Evolutionary conservation across 23 red algal genomes (phyloP).

Genomic region (Pyropia yezoensis): DNA sequence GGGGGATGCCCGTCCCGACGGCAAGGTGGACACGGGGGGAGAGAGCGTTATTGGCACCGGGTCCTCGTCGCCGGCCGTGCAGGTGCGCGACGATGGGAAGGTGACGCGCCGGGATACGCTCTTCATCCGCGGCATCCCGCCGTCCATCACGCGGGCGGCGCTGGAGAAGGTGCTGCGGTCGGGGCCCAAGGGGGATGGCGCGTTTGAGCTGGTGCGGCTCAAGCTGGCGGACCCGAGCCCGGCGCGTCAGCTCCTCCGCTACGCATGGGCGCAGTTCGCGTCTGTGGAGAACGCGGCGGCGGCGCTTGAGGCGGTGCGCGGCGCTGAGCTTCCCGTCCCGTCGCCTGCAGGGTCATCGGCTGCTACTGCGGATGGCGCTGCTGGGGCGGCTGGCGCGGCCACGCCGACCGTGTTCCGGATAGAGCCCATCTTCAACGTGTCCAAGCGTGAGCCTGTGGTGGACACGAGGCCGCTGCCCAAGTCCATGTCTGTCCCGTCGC

Average conservation of each 20-base stretch:
- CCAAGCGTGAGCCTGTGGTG: background rate
- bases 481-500: constrained; percentile 8
- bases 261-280: constrained; percentile 41
- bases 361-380: background rate
- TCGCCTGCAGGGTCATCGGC: background rate
- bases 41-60: background rate
- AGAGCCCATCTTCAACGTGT: constrained; percentile 28
- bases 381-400: background rate
- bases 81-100: background rate
- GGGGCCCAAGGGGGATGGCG: constrained; percentile 9
- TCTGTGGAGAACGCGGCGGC: constrained; percentile 10
- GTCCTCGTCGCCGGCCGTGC: background rate
- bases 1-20: background rate
- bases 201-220: constrained; percentile 18
- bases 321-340: constrained; percentile 2
- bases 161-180: constrained; percentile 12
- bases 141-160: constrained; percentile 13
- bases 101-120: constrained; percentile 11
- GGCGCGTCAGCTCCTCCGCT: constrained; percentile 15
- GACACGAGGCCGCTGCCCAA: constrained; percentile 17
- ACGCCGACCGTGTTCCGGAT: constrained; percentile 8
- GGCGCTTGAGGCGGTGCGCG: constrained; percentile 18
- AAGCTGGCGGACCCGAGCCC: constrained; percentile 48
- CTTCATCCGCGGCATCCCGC: constrained; percentile 49
- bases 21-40: background rate